Evolutionary conservation across 495 filamentous ascomycete genomes (phyloP).

Genomic region (Xylaria castorea): DNA sequence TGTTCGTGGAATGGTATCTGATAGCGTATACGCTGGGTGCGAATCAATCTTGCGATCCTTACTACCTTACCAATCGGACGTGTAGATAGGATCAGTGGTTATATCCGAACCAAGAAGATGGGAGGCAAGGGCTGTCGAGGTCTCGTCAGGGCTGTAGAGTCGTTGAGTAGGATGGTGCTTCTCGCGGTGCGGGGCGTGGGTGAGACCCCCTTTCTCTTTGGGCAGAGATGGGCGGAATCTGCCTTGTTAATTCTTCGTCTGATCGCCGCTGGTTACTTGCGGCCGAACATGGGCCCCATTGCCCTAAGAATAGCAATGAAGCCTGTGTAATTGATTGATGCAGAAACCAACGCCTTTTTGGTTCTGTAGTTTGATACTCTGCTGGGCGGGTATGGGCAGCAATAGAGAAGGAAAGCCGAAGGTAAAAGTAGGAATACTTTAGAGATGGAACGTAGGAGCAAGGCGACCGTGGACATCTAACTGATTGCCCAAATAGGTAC

Average conservation of each 20-base stretch:
- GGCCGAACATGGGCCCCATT: neutral
- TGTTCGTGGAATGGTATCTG: neutral
- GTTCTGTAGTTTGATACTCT: no score
- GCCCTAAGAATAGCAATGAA: neutral
- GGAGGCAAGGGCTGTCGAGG: neutral
- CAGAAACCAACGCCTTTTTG: no score
- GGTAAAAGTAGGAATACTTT: no score
- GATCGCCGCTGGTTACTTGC: neutral
- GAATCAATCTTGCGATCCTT: neutral
- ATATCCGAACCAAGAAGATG: neutral
- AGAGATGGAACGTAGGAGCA: no score
- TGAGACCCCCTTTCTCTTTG: neutral
- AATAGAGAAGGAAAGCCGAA: no score
- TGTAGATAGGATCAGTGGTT: neutral
- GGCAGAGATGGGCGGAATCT: neutral
- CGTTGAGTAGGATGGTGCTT: neutral
- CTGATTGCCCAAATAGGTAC: neutral
- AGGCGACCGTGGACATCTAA: no score
- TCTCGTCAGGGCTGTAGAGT: neutral
- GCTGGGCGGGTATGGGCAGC: no score
- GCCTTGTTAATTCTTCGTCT: neutral
- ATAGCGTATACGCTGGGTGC: neutral
- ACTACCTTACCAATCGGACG: neutral
- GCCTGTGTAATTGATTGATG: no score
- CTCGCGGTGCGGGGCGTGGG: neutral